These are phyloP conservation scores for Ampelomyces quisqualis DNA, from an alignment of 2,329 filamentous ascomycete genomes.

Conservation along the genomic window DNA sequence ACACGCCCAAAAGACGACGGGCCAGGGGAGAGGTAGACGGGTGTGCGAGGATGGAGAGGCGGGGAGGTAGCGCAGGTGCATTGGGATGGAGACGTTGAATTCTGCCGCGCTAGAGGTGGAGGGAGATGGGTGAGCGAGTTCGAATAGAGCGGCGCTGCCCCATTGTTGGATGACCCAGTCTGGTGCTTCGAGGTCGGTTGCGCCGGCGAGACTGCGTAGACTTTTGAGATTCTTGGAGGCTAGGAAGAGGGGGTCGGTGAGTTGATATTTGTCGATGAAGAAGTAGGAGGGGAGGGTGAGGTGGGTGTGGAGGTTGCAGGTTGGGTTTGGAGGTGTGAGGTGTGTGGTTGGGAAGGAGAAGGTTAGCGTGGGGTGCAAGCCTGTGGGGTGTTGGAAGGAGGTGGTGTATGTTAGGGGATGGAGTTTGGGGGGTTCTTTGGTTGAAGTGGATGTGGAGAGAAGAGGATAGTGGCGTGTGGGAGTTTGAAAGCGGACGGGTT, in stretches of 20 bases:
- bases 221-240: slow-evolving; percentile 73
- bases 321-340: slow-evolving; percentile 49
- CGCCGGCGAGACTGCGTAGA: slow-evolving; percentile 68
- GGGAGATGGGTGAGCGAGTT: slow-evolving; percentile 59
- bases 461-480: slow-evolving; percentile 74
- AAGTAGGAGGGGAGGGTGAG: slow-evolving; percentile 77
- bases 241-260: slow-evolving; percentile 74
- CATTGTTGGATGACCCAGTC: slow-evolving; percentile 74
- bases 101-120: slow-evolving; percentile 24
- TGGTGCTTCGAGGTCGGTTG: slow-evolving; percentile 87
- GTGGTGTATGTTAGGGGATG: slow-evolving; percentile 64
- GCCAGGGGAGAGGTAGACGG: slow-evolving; percentile 68
- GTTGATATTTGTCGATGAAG: slow-evolving; percentile 86
- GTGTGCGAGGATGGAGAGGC: slow-evolving; percentile 36
- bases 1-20: slow-evolving; percentile 89
- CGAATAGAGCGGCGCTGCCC: slow-evolving; percentile 77
- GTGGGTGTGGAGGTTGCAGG: slow-evolving; percentile 74
- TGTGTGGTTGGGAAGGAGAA: slow-evolving; percentile 63
- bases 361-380: slow-evolving; percentile 79
- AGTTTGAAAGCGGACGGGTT: slow-evolving; percentile 79
- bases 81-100: slow-evolving; percentile 71
- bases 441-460: slow-evolving; percentile 11
- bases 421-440: slow-evolving; percentile 24
- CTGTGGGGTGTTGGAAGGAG: slow-evolving; percentile 68
- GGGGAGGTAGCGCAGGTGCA: slow-evolving; percentile 80